Conservation (phyloP, 495 filamentous ascomycete species). For the Neurospora intermedia region DNA sequence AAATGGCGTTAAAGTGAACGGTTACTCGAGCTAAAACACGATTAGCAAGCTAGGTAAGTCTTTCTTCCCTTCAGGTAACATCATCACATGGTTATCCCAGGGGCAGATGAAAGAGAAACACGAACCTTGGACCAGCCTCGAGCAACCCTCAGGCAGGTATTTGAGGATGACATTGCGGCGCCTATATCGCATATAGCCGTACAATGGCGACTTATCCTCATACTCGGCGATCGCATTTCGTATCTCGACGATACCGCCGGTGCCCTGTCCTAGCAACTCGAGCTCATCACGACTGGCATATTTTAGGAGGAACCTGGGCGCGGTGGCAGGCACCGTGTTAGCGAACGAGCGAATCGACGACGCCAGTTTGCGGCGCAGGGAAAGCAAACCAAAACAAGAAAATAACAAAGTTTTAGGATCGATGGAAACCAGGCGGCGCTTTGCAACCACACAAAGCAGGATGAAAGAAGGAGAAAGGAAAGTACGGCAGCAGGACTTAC, state of each 20-base stretch:
- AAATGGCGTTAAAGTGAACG: slow-evolving; percentile 85
- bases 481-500: slow-evolving; percentile 41
- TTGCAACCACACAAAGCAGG: slow-evolving; percentile 1
- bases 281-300: slow-evolving; percentile 86
- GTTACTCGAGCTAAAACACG: slow-evolving; percentile 62
- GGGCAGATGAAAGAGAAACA: slow-evolving; percentile 4
- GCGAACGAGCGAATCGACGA: slow-evolving; percentile 12
- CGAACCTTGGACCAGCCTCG: slow-evolving; percentile 81
- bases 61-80: slow-evolving; percentile 1
- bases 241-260: slow-evolving; percentile 75
- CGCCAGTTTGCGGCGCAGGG: not conserved
- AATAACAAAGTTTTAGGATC: not conserved
- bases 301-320: slow-evolving; percentile 79
- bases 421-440: not conserved
- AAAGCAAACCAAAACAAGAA: not conserved
- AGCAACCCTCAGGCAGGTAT: slow-evolving; percentile 82
- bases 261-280: slow-evolving; percentile 65
- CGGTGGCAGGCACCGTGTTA: slow-evolving; percentile 7
- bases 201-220: slow-evolving; percentile 75
- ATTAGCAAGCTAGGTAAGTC: slow-evolving; percentile 3
- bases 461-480: not conserved
- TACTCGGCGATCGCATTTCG: slow-evolving; percentile 67
- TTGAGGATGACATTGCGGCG: slow-evolving; percentile 86
- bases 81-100: not conserved
- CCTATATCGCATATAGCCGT: slow-evolving; percentile 83